phyloP scores from a whole-genome alignment of 345 rosid genomes.

The Isatis tinctoria region DNA sequence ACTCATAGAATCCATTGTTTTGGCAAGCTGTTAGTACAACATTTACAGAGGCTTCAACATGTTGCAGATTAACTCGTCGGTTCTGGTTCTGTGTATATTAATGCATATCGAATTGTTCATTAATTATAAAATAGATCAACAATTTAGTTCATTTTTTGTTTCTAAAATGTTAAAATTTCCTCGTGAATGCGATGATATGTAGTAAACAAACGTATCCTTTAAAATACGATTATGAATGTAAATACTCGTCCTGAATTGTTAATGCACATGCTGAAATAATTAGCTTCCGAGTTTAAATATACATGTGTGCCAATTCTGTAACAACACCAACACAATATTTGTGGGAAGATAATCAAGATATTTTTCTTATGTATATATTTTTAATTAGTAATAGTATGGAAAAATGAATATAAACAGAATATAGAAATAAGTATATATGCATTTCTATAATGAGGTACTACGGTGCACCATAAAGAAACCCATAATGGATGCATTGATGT shows the following conservation, averaged over 20 bases:
- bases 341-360: background rate
- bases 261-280: background rate
- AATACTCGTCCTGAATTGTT: background rate
- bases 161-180: background rate
- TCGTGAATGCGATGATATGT: background rate
- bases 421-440: background rate
- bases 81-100: background rate
- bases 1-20: background rate
- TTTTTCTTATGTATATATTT: background rate
- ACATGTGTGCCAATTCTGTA: background rate
- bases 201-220: background rate
- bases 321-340: background rate
- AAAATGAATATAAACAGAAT: background rate
- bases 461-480: slow-evolving; percentile 26
- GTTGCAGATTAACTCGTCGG: background rate
- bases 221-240: background rate
- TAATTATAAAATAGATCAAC: background rate
- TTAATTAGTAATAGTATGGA: background rate
- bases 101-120: background rate
- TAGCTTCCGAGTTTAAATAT: background rate
- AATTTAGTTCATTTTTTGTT: background rate
- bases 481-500: slow-evolving; percentile 19
- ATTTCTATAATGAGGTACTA: background rate
- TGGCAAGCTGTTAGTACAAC: background rate
- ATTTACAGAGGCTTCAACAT: background rate